Evolutionary conservation across 306 rosid genomes (phyloP).

Genomic region (Quercus robur): DNA sequence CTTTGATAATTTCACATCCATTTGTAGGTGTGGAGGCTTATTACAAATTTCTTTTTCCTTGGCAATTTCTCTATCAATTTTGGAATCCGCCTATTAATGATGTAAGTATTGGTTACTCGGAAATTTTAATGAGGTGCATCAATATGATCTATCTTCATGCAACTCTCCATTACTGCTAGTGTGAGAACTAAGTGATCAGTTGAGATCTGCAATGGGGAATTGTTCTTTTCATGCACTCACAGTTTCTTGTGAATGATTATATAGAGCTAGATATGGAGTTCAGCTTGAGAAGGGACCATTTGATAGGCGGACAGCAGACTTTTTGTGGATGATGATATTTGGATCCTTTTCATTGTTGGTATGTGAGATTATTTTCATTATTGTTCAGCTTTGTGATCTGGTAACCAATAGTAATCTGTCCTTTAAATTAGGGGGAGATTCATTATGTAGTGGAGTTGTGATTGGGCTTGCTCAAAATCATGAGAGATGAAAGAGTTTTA

Average conservation of each 20-base stretch:
- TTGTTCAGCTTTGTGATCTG: slow-evolving; percentile 5
- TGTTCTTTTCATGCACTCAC: slow-evolving; percentile 3
- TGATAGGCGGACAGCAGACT: slow-evolving; percentile 89
- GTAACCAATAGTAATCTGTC: slow-evolving; percentile 9
- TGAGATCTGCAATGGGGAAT: not conserved
- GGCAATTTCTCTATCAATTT: slow-evolving; percentile 85
- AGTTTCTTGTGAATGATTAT: slow-evolving; percentile 13
- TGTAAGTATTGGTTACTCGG: slow-evolving; percentile 49
- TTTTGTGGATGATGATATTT: slow-evolving; percentile 96
- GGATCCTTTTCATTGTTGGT: slow-evolving; percentile 74
- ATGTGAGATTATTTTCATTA: slow-evolving; percentile 18
- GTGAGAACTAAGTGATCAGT: not conserved
- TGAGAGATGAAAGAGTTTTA: not conserved
- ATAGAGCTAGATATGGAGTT: slow-evolving; percentile 92
- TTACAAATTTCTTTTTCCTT: slow-evolving; percentile 86
- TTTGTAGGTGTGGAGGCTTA: slow-evolving; percentile 89
- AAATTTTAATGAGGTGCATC: not conserved
- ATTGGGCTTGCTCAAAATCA: not conserved
- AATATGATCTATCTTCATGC: not conserved
- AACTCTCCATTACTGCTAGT: not conserved
- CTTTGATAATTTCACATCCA: slow-evolving; percentile 15
- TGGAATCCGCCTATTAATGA: slow-evolving; percentile 87
- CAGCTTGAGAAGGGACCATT: slow-evolving; percentile 92
- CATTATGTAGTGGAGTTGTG: not conserved
- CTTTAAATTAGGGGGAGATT: slow-evolving; percentile 10